These are phyloP conservation scores for Chamaenerion angustifolium DNA, from an alignment of 345 rosid species.

Conservation along the genomic window DNA sequence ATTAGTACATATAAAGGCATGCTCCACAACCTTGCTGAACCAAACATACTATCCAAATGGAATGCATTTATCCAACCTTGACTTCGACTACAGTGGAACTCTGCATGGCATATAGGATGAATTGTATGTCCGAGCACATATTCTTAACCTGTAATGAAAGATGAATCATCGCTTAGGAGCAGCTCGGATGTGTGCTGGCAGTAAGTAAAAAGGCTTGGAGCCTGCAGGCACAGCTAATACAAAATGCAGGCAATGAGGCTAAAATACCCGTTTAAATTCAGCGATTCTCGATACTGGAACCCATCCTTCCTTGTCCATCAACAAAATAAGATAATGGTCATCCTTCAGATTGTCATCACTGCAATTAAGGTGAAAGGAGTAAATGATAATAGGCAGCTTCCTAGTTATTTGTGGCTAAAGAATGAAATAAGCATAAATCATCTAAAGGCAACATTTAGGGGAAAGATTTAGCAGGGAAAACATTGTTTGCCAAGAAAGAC, in stretches of 20 bases:
- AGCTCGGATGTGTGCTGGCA: conserved; percentile 1
- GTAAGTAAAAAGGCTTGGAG: conserved; percentile 1
- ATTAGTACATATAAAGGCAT: not conserved
- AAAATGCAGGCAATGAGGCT: not conserved
- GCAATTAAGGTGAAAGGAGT: conserved; percentile 20
- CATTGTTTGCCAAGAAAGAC: no score
- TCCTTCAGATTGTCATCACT: conserved; percentile 77
- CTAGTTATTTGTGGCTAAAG: not conserved
- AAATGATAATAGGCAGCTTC: not conserved
- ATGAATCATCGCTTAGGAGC: not conserved
- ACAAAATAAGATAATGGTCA: conserved; percentile 52
- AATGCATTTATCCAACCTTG: conserved; percentile 40
- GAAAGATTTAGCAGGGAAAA: no score
- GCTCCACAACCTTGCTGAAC: no score
- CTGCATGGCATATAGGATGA: conserved; percentile 62
- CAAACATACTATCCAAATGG: conserved; percentile 1
- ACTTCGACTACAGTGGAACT: conserved; percentile 61
- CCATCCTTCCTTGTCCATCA: conserved; percentile 95
- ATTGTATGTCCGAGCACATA: conserved; percentile 65
- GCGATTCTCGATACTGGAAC: conserved; percentile 61
- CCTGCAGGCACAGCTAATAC: not conserved
- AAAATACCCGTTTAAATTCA: conserved; percentile 69
- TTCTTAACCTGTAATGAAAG: conserved; percentile 48
- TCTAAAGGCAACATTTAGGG: no score
- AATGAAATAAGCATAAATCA: not conserved